Evolutionary conservation across 257 asterid species (phyloP), one percentile per base, ranked within the genome.

Genomic region (Nicotiana obtusifolia): DNA sequence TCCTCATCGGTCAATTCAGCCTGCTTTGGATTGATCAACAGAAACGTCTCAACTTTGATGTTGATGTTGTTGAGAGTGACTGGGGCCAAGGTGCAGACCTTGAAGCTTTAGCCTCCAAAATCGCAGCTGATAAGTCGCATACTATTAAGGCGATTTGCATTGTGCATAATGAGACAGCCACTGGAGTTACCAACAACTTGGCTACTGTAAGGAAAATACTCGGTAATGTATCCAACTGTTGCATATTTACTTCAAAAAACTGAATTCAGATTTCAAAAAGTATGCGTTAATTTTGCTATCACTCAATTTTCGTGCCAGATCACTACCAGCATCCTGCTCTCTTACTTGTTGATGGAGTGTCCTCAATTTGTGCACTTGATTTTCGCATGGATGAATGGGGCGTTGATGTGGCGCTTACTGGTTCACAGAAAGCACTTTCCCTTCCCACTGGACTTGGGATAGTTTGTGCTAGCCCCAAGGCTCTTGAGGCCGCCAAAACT

Each of bases 331-430:
- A 96, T 78, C 99, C 99, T 41, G 98, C 99, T 22, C 95, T 96
- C 60, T 83, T 91, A 49, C 93, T 93, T 52, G 99, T 96, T 1
- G 99, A 96, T 83, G 99, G 99, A 4, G 99, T 96, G 35, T 96
- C 99, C 56, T 96, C 99, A 81, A 94, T 96, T 59, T 96, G 99
- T 57, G 99, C 99, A 19, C 93, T 96, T 37, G 99, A 96, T 85
- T 96, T 96, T 37, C 97, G 98, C 85, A 96, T 96, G 99, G 99
- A 96, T 20, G 98, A 96, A 57, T 96, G 99, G 99, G 99, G 99
- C 41, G 47, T 96, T 20, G 99, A 96, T 59, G 98, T 96, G 78
- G 99, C 99, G 3, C 91, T 96, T 8, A 96, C 99, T 0, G 98
- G 99, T 65, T 96, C 99, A 4, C 99, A 96, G 86, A 96, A 96